Conservation (phyloP, 805 yeast species). For the Candida arabinofermentans region DNA sequence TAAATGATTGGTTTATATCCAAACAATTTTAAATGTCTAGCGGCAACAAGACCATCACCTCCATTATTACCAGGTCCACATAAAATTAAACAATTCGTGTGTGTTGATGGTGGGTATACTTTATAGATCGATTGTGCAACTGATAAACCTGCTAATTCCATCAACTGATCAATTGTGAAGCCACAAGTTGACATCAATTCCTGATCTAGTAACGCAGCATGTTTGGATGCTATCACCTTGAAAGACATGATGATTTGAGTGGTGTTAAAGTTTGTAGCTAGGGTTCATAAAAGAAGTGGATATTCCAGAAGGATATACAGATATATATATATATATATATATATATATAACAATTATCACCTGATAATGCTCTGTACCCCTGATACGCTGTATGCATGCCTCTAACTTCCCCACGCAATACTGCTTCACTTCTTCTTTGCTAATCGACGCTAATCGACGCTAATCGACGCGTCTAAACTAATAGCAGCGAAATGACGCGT, state of each 20-base stretch:
- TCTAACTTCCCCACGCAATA: too few relatives aligned
- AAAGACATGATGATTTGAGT: slow-evolving; percentile 21
- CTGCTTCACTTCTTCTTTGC: too few relatives aligned
- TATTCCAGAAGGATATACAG: too few relatives aligned
- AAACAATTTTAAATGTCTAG: slow-evolving; percentile 80
- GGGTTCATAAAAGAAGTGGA: too few relatives aligned
- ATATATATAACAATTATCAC: too few relatives aligned
- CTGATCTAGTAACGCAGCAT: slow-evolving; percentile 76
- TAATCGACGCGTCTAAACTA: too few relatives aligned
- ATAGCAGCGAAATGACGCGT: too few relatives aligned
- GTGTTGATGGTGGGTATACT: slow-evolving; percentile 53
- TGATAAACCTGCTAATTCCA: slow-evolving; percentile 95
- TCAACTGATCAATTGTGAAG: slow-evolving; percentile 79
- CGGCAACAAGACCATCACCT: slow-evolving; percentile 96
- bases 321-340: too few relatives aligned
- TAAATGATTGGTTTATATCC: slow-evolving; percentile 74
- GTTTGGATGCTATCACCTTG: slow-evolving; percentile 42
- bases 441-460: too few relatives aligned
- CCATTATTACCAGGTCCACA: slow-evolving; percentile 98
- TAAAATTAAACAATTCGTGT: slow-evolving; percentile 54
- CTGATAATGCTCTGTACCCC: too few relatives aligned
- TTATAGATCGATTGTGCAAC: slow-evolving; percentile 83
- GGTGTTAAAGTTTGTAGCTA: neutral
- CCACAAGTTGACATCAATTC: slow-evolving; percentile 81
- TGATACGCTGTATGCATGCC: too few relatives aligned